phyloP scores from a whole-genome alignment of 1,284 basidiomycete genomes.

The Cryptococcus amylolentus region DNA sequence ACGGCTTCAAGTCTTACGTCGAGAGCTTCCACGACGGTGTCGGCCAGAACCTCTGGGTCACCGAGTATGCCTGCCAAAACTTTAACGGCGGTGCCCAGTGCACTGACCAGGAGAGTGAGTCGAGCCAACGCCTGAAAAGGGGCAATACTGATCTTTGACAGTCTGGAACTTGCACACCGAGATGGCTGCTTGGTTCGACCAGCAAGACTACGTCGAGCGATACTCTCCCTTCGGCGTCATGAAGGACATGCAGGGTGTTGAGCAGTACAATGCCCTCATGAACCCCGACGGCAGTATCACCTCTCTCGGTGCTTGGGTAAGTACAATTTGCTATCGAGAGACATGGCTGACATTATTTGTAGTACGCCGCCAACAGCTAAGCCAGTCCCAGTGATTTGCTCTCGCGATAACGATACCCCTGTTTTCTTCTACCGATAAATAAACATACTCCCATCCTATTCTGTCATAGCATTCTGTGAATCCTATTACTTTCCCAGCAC shows the following conservation, averaged over 20 bases:
- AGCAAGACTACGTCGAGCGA: constrained; percentile 55
- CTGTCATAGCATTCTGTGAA: not conserved
- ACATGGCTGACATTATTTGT: not conserved
- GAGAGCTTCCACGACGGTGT: constrained; percentile 39
- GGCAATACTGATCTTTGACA: constrained; percentile 5
- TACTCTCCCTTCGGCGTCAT: constrained; percentile 70
- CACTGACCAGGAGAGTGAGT: constrained; percentile 51
- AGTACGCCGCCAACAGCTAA: constrained; percentile 5
- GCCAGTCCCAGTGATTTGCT: not conserved
- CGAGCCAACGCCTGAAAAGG: not conserved
- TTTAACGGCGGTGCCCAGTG: constrained; percentile 63
- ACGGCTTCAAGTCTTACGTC: constrained; percentile 46
- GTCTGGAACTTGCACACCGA: constrained; percentile 58
- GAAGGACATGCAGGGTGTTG: constrained; percentile 66
- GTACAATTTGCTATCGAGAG: constrained; percentile 1
- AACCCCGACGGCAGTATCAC: constrained; percentile 40
- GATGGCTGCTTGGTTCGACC: constrained; percentile 60
- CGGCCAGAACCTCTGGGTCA: constrained; percentile 43
- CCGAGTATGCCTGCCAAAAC: constrained; percentile 55
- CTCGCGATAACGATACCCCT: not conserved
- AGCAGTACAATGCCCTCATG: constrained; percentile 58
- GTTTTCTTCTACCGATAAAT: not conserved
- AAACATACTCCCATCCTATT: not conserved
- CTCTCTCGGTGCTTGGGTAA: constrained; percentile 41
- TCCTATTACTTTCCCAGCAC: not conserved